Percentiles rank a stretch among this genome's conserved stretches.
Conservation (phyloP, 352 stramenopile genomes). For the Phytophthora pistaciae region DNA sequence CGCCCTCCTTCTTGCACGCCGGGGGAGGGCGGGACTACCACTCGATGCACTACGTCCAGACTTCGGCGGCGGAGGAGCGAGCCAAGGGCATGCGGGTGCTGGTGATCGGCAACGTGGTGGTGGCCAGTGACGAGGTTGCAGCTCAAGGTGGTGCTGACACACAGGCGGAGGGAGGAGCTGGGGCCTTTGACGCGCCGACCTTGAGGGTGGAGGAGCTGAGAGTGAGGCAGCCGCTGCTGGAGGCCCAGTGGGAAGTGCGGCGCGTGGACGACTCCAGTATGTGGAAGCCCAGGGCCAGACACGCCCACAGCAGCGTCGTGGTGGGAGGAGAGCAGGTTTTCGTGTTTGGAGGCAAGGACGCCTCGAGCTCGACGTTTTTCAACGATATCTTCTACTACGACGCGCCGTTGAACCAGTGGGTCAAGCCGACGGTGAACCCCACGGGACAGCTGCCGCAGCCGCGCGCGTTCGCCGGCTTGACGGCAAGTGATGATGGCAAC, state of each 20-base stretch:
- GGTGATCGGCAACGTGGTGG: conserved; percentile 69
- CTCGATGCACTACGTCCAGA: conserved; percentile 78
- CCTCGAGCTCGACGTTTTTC: conserved; percentile 52
- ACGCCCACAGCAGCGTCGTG: conserved; percentile 72
- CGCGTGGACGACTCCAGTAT: conserved; percentile 50
- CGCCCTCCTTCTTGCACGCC: conserved; percentile 23
- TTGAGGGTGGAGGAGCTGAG: conserved; percentile 73
- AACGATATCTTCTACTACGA: conserved; percentile 87
- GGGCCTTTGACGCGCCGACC: conserved; percentile 54
- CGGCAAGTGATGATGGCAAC: conserved; percentile 48
- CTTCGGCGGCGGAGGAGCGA: conserved; percentile 41
- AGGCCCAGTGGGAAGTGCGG: conserved; percentile 59
- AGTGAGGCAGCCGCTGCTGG: conserved; percentile 55
- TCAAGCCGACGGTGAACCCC: conserved; percentile 33
- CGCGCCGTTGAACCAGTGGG: conserved; percentile 66
- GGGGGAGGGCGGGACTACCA: conserved; percentile 63
- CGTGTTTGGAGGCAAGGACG: conserved; percentile 79
- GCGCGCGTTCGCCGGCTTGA: conserved; percentile 61
- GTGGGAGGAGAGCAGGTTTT: conserved; percentile 69
- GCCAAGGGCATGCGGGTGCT: conserved; percentile 59
- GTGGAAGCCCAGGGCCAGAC: conserved; percentile 66
- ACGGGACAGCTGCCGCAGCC: conserved; percentile 49
- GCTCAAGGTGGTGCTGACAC: conserved; percentile 21
- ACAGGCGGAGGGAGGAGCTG: conserved; percentile 19
- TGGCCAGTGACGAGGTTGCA: conserved; percentile 38